phyloP scores from a whole-genome alignment of 441 rosid species.

The Dalechampia spathulata region DNA sequence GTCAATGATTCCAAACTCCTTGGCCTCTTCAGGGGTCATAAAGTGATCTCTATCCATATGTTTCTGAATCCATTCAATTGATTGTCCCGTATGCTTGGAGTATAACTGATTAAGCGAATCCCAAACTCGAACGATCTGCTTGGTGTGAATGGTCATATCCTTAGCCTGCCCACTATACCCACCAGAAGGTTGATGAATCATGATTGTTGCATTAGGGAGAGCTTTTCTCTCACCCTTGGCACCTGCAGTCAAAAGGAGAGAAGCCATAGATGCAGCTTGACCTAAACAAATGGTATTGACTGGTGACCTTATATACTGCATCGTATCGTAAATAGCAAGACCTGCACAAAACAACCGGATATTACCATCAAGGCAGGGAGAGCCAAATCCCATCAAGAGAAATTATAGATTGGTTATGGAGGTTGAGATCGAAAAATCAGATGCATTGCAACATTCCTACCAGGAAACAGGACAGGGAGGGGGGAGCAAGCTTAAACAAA shows the following conservation, averaged over 20 bases:
- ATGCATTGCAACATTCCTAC: too few species aligned
- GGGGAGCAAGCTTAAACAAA: too few species aligned
- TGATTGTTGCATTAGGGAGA: constrained; percentile 81
- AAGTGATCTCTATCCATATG: constrained; percentile 96
- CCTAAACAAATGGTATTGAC: constrained; percentile 86
- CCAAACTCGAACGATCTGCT: constrained; percentile 92
- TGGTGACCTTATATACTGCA: constrained; percentile 95
- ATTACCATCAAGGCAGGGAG: background rate
- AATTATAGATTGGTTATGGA: too few species aligned
- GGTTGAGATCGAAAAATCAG: too few species aligned
- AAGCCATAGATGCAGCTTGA: constrained; percentile 98
- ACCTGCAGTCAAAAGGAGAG: constrained; percentile 90
- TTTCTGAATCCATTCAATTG: constrained; percentile 61
- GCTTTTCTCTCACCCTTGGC: constrained; percentile 84
- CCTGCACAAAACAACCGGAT: constrained; percentile 34
- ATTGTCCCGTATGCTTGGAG: constrained; percentile 69
- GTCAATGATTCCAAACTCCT: constrained; percentile 89
- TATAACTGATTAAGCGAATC: constrained; percentile 72
- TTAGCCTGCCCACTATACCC: constrained; percentile 97
- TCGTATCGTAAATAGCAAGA: constrained; percentile 92
- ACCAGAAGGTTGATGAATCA: constrained; percentile 99
- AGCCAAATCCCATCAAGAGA: too few species aligned
- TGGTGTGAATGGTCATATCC: constrained; percentile 86
- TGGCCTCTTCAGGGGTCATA: constrained; percentile 91
- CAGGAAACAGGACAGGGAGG: too few species aligned